Percentiles rank a stretch among this genome's conserved stretches.
Evolutionary conservation across 2,329 filamentous ascomycete genomes (phyloP).

Genomic region (Aspergillus melleus): DNA sequence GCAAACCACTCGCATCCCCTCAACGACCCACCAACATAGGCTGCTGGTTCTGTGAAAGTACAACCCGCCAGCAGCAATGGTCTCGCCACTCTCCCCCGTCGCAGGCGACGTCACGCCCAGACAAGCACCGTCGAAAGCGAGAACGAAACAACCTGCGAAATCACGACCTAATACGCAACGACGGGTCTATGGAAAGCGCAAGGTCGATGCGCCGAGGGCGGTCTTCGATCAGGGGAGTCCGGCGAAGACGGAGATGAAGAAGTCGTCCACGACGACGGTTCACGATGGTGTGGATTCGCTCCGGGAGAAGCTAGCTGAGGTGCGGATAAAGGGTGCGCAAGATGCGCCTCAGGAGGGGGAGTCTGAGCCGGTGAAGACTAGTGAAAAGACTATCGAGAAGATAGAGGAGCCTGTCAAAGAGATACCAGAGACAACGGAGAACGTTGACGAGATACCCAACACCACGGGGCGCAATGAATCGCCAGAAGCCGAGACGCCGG

Average conservation of each 20-base stretch:
- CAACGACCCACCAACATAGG: not conserved
- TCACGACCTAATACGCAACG: slow-evolving; percentile 26
- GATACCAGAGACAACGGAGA: not conserved
- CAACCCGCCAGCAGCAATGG: slow-evolving; percentile 10
- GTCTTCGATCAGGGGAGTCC: slow-evolving; percentile 36
- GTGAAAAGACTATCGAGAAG: not conserved
- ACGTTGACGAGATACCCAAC: not conserved
- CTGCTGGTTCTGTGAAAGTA: not conserved
- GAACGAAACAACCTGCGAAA: slow-evolving; percentile 25
- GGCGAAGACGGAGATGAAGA: slow-evolving; percentile 10
- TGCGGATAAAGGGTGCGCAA: slow-evolving; percentile 25
- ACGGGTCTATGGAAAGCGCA: slow-evolving; percentile 39
- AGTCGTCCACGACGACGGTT: not conserved
- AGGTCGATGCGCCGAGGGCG: slow-evolving; percentile 34
- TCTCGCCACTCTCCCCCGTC: slow-evolving; percentile 13
- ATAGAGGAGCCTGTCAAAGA: not conserved
- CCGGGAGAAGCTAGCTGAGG: slow-evolving; percentile 27
- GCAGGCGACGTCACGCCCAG: slow-evolving; percentile 21
- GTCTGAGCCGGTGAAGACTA: not conserved
- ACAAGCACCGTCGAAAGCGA: slow-evolving; percentile 13
- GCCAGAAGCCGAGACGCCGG: not conserved
- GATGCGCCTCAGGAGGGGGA: not conserved
- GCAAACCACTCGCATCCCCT: too few relatives aligned
- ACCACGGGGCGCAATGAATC: not conserved
- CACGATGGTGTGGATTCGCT: slow-evolving; percentile 23